phyloP scores from a whole-genome alignment of 2,329 filamentous ascomycete genomes.

The Monilinia polystroma region DNA sequence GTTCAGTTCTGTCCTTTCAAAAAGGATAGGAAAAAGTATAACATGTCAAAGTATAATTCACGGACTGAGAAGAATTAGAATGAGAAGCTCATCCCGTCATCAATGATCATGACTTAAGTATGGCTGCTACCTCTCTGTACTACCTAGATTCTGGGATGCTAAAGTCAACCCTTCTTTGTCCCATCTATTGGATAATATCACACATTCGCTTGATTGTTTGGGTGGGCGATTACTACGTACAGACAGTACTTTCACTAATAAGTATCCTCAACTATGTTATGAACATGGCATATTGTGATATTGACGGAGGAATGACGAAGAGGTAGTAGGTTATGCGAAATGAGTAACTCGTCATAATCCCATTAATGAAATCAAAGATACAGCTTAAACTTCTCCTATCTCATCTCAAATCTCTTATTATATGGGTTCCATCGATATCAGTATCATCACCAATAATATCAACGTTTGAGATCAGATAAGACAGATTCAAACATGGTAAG shows the following conservation, averaged over 20 bases:
- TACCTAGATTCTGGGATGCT: no score
- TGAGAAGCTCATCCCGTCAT: no score
- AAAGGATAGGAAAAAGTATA: not conserved
- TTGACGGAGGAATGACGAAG: not conserved
- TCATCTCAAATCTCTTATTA: not conserved
- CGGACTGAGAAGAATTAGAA: not conserved
- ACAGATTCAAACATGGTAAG: no score
- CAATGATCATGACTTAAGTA: no score
- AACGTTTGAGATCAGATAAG: no score
- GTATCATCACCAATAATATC: not conserved
- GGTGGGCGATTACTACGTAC: no score
- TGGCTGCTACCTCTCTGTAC: no score
- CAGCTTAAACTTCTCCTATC: not conserved
- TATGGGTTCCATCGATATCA: not conserved
- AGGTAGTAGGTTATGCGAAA: not conserved
- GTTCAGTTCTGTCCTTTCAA: not conserved
- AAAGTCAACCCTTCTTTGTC: no score
- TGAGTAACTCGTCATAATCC: not conserved
- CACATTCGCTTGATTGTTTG: not conserved
- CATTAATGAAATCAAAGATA: not conserved
- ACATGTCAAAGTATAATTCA: not conserved
- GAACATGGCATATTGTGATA: slow-evolving; percentile 12
- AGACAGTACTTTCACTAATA: no score
- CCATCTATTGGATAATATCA: not conserved
- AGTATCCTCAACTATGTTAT: slow-evolving; percentile 8